phyloP scores from a whole-genome alignment of 192 early-diverging fungal genomes.

The Backusella mclennaniae region DNA sequence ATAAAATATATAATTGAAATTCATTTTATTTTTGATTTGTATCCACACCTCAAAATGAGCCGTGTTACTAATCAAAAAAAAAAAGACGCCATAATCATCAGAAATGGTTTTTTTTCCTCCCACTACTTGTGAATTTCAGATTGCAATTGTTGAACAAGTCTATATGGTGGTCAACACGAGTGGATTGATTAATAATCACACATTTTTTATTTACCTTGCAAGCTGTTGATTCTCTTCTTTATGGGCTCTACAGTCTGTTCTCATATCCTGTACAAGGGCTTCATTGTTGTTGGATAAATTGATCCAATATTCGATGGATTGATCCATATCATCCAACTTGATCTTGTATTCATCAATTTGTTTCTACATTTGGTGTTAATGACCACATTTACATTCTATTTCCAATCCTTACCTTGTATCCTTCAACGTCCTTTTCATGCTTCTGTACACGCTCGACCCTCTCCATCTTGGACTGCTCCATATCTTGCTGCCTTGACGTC shows the following conservation, averaged over 20 bases:
- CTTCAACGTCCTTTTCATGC: slow-evolving; percentile 9
- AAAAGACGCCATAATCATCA: background rate
- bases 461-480: slow-evolving; percentile 8
- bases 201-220: background rate
- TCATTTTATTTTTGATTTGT: no score
- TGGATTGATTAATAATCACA: background rate
- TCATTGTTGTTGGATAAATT: slow-evolving; percentile 2
- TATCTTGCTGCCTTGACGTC: slow-evolving; percentile 15
- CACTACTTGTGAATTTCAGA: slow-evolving; percentile 10
- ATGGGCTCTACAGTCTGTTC: slow-evolving; percentile 3
- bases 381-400: no score
- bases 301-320: slow-evolving; percentile 12
- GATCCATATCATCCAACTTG: background rate
- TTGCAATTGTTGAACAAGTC: slow-evolving; percentile 17
- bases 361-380: background rate
- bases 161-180: background rate
- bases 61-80: background rate
- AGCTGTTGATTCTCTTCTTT: slow-evolving; percentile 16
- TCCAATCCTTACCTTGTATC: background rate
- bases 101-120: background rate
- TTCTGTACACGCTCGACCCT: background rate
- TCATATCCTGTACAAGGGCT: slow-evolving; percentile 12
- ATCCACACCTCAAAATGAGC: no score
- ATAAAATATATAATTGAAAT: no score
- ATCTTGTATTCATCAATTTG: slow-evolving; percentile 4